Evolutionary conservation across 306 rosid genomes (phyloP).

Genomic region (Cicer bijugum): DNA sequence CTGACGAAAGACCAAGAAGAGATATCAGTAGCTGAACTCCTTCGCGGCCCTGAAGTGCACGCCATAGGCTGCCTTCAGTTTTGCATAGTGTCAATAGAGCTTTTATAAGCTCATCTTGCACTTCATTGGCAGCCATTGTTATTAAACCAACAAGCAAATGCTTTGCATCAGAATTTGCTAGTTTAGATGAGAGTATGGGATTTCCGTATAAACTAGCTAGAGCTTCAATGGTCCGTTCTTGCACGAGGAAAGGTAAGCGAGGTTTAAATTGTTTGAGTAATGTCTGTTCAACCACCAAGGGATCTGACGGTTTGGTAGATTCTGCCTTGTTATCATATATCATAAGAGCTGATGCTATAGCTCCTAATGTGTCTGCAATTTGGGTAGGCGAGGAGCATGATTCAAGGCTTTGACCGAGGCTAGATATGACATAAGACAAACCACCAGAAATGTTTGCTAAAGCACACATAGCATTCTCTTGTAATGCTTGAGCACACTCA

Average conservation of each 20-base stretch:
- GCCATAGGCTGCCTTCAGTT: slow-evolving; percentile 87
- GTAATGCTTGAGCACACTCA: slow-evolving; percentile 94
- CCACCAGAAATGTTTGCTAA: slow-evolving; percentile 99
- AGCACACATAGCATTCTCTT: slow-evolving; percentile 99
- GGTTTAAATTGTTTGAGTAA: slow-evolving; percentile 82
- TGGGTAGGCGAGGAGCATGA: slow-evolving; percentile 90
- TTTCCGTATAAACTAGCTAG: slow-evolving; percentile 96
- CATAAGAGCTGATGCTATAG: slow-evolving; percentile 98
- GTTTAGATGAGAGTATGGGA: slow-evolving; percentile 69
- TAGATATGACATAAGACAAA: slow-evolving; percentile 87
- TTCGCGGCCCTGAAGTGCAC: slow-evolving; percentile 92
- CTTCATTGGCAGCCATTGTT: slow-evolving; percentile 93
- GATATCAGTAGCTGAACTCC: slow-evolving; percentile 95
- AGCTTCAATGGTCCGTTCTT: slow-evolving; percentile 95
- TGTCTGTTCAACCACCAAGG: slow-evolving; percentile 76
- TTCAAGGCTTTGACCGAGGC: slow-evolving; percentile 99
- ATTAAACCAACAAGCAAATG: slow-evolving; percentile 95
- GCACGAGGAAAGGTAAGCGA: slow-evolving; percentile 79
- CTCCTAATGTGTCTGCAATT: slow-evolving; percentile 93
- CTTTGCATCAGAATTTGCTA: slow-evolving; percentile 83
- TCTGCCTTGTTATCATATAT: slow-evolving; percentile 90
- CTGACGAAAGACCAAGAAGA: slow-evolving; percentile 95
- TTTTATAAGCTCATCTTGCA: slow-evolving; percentile 86
- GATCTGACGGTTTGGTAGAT: slow-evolving; percentile 83
- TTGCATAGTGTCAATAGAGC: slow-evolving; percentile 83